These are phyloP conservation scores for Thraustotheca clavata DNA, from an alignment of 352 stramenopile genomes.

Conservation along the genomic window DNA sequence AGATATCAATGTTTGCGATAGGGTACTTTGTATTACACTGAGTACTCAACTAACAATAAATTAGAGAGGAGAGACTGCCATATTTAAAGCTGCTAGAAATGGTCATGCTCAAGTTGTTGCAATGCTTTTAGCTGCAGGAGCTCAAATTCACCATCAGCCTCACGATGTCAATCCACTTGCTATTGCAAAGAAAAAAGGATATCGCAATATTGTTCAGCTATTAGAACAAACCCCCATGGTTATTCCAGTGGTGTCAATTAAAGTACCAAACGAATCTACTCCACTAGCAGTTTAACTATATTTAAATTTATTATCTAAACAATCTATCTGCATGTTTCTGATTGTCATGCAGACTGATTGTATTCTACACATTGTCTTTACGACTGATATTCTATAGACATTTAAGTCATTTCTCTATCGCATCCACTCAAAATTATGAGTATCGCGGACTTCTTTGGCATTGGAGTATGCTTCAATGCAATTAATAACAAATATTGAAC, in stretches of 20 bases:
- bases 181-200: neutral
- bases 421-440: no score
- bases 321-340: no score
- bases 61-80: neutral
- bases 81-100: conserved; percentile 1
- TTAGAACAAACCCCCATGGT: neutral
- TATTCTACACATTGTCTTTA: no score
- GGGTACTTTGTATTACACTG: neutral
- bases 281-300: neutral
- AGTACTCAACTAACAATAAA: neutral
- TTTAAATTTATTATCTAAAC: neutral
- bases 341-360: no score
- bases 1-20: conserved; percentile 1
- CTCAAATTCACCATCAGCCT: neutral
- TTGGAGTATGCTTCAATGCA: neutral
- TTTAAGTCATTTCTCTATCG: no score
- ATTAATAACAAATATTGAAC: neutral
- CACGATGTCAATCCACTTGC: neutral
- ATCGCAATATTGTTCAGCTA: neutral
- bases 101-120: neutral
- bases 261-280: neutral
- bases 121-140: neutral
- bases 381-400: no score
- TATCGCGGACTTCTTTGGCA: neutral
- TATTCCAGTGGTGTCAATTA: neutral